Evolutionary conservation across 805 yeast species (phyloP), one percentile per base, ranked within the genome.

Genomic region (Wickerhamiella azyma): DNA sequence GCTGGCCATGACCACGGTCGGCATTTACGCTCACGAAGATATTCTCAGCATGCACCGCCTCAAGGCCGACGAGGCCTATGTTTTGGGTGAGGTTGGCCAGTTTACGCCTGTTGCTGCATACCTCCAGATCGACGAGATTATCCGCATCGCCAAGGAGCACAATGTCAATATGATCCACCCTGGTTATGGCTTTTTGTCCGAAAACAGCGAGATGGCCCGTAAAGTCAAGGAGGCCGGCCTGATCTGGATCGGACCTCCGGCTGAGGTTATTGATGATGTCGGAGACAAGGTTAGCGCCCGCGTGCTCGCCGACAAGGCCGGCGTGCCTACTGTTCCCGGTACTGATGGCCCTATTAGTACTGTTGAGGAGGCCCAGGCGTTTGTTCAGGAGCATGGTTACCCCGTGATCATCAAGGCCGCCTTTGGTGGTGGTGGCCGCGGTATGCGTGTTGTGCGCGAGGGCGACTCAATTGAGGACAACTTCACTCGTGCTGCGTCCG

Each of bases 401-500:
- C 98, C 98, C 8, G 97, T 92, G 41, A 89, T 89, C 66, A 86
- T 89, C 68, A 89, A 89, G 68, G 98, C 98, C 40, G 98, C 98
- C 33, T 92, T 83, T 61, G 98, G 98, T 64, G 98, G 98, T 69
- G 98, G 98, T 73, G 98, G 98, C 62, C 79, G 97, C 69, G 98
- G 98, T 75, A 92, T 89, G 97, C 80, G 98, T 70, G 98, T 89
- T 43, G 98, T 89, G 39, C 74, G 94, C 60, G 96, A 89, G 66
- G 96, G 96, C 58, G 98, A 92, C 57, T 85, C 80, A 64, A 76
- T 89, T 49, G 80, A 63, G 39, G 96, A 89, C 63, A 96, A 97
- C 32, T 89, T 92, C 70, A 68, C 72, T 59, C 81, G 98, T 67
- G 97, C 97, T 30, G 77, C 81, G 26, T 82, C 94, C 39, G 98